Evolutionary conservation across 495 filamentous ascomycete genomes (phyloP), one percentile per base, ranked within the genome.

Genomic region (Penicillium robsamsonii): DNA sequence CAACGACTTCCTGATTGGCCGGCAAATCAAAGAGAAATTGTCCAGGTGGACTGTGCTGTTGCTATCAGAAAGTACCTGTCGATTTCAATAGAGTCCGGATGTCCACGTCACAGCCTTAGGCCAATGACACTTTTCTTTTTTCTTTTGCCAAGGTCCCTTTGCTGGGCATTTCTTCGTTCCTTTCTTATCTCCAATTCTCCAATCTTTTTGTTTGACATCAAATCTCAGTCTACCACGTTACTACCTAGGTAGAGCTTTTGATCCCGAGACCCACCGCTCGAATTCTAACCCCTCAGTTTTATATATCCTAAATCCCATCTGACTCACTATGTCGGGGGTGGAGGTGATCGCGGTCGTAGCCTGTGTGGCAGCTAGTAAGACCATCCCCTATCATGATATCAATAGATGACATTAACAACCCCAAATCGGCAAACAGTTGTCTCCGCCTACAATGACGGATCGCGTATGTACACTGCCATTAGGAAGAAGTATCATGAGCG

Each of bases 401-500:
- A 31, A 47, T 50, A 12, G 24, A n/a, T n/a, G 12, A 17, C 31
- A 5, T 31, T 24, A 55, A 46, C 9, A 18, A 43, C 11, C 10
- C 20, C 10, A 35, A 22, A 15, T 17, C 33, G 10, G 24, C 11
- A 27, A 41, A 15, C 20, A 56, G 67, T 78, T 33, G 70, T 77
- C 27, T 75, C 71, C 41, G 71, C 76, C 37, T 80, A 79, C 60
- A 68, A 72, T 29, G 74, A 76, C 50, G 76, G 71, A 18, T 55
- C 65, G 17, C 58, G 72, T 4, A 60, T 79, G 22, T 62, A 74
- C 33, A 50, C 57, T 5, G 55, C 70, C 5, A 69, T 79, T 50
- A 74, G 69, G 54, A 68, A 66, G 20, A 76, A 72, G 54, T 68
- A 66, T 48, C 62, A 57, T 20, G 58, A 55, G 12, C 66, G 66